These are phyloP conservation scores for Hypoxylon sp. DNA, from an alignment of 2,329 filamentous ascomycete species.

Conservation along the genomic window DNA sequence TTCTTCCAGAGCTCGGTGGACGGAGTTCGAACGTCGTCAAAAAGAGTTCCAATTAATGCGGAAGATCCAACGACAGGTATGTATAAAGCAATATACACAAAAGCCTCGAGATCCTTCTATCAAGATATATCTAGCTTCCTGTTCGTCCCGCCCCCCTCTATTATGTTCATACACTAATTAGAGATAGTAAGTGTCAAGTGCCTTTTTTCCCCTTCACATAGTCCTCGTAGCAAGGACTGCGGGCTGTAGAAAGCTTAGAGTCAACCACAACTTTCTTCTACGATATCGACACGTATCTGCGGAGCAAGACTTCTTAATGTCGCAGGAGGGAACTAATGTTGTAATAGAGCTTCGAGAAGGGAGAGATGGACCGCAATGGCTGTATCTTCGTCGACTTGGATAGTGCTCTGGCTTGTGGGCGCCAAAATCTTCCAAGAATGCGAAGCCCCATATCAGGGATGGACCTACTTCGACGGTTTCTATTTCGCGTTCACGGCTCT, in stretches of 20 bases:
- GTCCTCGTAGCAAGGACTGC: not conserved
- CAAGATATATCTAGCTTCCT: not conserved
- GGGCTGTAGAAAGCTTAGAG: not conserved
- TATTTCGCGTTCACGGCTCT: constrained; percentile 91
- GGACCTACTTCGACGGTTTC: constrained; percentile 84
- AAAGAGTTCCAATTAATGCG: constrained; percentile 87
- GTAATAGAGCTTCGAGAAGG: constrained; percentile 69
- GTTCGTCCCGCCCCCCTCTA: not conserved
- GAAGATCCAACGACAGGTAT: constrained; percentile 71
- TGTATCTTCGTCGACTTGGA: constrained; percentile 77
- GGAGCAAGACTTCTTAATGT: not conserved
- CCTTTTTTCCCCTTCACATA: not conserved
- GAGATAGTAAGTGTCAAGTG: constrained; percentile 33
- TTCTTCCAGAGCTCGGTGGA: constrained; percentile 43
- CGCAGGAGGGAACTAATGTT: constrained; percentile 14
- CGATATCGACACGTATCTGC: not conserved
- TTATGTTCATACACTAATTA: constrained; percentile 26
- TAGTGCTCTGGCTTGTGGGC: constrained; percentile 84
- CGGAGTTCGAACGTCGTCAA: constrained; percentile 73
- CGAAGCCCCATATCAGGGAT: constrained; percentile 69
- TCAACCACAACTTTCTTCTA: not conserved
- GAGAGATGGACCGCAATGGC: constrained; percentile 82
- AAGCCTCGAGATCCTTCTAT: not conserved
- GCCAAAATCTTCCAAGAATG: constrained; percentile 77
- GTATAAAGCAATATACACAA: not conserved